These are phyloP conservation scores for Dalbergia cultrata DNA, from an alignment of 306 rosid species.

Conservation along the genomic window DNA sequence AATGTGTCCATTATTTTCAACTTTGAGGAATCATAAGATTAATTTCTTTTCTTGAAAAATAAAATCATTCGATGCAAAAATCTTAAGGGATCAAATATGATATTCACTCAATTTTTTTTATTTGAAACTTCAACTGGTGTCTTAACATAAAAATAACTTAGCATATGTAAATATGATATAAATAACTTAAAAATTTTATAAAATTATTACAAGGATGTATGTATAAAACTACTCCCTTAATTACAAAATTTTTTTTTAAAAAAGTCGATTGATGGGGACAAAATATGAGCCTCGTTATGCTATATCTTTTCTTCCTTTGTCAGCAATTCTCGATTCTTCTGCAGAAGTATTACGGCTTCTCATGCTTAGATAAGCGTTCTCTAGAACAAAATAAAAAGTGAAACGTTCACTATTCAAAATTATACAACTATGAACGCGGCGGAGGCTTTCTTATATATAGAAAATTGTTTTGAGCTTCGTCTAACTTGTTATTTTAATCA, in stretches of 20 bases:
- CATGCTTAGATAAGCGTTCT: background rate
- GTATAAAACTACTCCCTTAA: too few species aligned
- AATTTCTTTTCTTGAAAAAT: too few species aligned
- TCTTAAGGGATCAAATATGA: too few species aligned
- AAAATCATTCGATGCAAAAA: too few species aligned
- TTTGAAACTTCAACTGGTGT: too few species aligned
- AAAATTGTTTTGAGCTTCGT: background rate
- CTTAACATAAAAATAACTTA: too few species aligned
- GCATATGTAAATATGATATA: background rate
- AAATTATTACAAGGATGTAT: too few species aligned
- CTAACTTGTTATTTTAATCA: constrained; percentile 11
- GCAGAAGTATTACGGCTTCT: background rate
- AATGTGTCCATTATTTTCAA: too few species aligned
- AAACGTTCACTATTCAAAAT: constrained; percentile 2
- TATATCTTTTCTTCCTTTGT: background rate
- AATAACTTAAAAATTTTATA: background rate
- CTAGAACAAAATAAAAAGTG: background rate
- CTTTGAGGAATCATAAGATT: too few species aligned
- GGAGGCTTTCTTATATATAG: background rate
- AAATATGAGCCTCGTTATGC: background rate
- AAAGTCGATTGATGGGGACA: background rate
- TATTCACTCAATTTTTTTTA: too few species aligned
- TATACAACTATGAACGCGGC: constrained; percentile 14
- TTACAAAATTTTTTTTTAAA: too few species aligned
- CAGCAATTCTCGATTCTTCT: background rate